Percentiles rank a stretch among this genome's conserved stretches.
Evolutionary conservation across 371 early-diverging fungal species (phyloP).

Genomic region (Rhizomucor miehei): DNA sequence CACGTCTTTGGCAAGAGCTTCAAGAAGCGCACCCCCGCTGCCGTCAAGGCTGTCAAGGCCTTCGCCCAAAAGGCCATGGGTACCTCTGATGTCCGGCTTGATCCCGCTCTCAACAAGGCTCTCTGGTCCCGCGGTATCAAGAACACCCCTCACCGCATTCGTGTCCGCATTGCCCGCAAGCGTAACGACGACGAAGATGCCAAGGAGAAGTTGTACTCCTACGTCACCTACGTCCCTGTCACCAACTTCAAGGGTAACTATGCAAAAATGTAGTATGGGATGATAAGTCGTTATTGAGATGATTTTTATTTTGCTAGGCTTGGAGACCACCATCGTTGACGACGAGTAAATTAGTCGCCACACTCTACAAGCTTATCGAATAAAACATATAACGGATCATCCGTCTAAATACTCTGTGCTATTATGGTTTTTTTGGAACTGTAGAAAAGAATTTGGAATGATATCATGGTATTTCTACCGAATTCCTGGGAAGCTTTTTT

Average conservation of each 20-base stretch:
- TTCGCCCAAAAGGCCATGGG: constrained; percentile 92
- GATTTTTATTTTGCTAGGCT: constrained; percentile 9
- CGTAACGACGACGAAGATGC: constrained; percentile 95
- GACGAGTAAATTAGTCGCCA: constrained; percentile 21
- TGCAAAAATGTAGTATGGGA: background rate
- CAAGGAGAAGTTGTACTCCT: constrained; percentile 93
- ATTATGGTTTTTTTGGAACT: too few relatives aligned
- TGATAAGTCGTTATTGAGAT: background rate
- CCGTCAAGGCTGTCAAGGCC: constrained; percentile 88
- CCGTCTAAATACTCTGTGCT: too few relatives aligned
- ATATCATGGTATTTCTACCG: too few relatives aligned
- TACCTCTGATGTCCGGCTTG: constrained; percentile 83
- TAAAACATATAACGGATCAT: too few relatives aligned
- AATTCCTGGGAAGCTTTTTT: too few relatives aligned
- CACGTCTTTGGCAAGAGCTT: constrained; percentile 69
- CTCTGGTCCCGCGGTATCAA: constrained; percentile 92
- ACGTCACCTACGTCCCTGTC: constrained; percentile 84
- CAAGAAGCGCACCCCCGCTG: constrained; percentile 95
- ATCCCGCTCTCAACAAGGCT: constrained; percentile 78
- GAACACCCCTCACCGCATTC: constrained; percentile 90
- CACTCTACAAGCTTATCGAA: background rate
- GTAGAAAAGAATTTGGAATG: too few relatives aligned
- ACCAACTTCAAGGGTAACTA: constrained; percentile 79
- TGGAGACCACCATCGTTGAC: constrained; percentile 26
- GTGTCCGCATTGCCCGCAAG: constrained; percentile 90